A percentile compares a stretch with the other conserved stretches of the same genome.
Conservation (phyloP, 2,329 filamentous ascomycete genomes). For the Curvularia eragrostidis region DNA sequence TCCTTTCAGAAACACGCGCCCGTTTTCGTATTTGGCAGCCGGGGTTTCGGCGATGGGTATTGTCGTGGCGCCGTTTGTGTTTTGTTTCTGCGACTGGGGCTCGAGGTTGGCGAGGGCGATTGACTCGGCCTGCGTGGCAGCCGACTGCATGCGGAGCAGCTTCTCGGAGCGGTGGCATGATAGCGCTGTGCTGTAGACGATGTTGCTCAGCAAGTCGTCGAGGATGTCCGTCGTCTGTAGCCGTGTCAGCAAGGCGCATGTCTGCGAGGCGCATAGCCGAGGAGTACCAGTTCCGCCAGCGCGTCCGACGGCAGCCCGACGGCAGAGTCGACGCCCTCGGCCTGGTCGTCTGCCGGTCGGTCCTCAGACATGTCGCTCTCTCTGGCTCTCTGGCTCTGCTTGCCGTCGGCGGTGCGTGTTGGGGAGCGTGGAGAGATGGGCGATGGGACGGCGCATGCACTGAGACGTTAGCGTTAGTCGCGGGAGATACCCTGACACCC, state of each 20-base stretch:
- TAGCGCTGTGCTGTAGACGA: conserved; percentile 76
- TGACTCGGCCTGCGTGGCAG: conserved; percentile 56
- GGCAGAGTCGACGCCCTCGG: conserved; percentile 34
- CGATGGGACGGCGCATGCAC: conserved; percentile 14
- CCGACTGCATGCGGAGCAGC: conserved; percentile 70
- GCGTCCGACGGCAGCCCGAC: conserved; percentile 37
- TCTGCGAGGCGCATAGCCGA: conserved; percentile 13
- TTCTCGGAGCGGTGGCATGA: conserved; percentile 81
- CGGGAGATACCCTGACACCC: conserved; percentile 28
- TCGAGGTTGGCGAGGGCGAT: conserved; percentile 48
- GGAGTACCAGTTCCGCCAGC: conserved; percentile 42
- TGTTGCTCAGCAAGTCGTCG: conserved; percentile 77
- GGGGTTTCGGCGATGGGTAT: conserved; percentile 64
- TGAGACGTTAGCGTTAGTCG: conserved; percentile 33
- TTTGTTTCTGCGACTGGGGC: conserved; percentile 42
- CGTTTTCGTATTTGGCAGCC: conserved; percentile 74
- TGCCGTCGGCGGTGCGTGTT: conserved; percentile 23
- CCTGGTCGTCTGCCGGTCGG: conserved; percentile 39
- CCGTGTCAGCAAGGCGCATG: conserved; percentile 36
- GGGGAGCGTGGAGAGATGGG: conserved; percentile 23
- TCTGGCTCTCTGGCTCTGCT: conserved; percentile 26
- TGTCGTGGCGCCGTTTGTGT: conserved; percentile 53
- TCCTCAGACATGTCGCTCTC: conserved; percentile 47
- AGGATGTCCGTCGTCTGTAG: conserved; percentile 60
- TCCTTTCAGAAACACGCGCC: conserved; percentile 70